Evolutionary conservation across 257 asterid genomes (phyloP).

Genomic region (Solanum sejunctum): DNA sequence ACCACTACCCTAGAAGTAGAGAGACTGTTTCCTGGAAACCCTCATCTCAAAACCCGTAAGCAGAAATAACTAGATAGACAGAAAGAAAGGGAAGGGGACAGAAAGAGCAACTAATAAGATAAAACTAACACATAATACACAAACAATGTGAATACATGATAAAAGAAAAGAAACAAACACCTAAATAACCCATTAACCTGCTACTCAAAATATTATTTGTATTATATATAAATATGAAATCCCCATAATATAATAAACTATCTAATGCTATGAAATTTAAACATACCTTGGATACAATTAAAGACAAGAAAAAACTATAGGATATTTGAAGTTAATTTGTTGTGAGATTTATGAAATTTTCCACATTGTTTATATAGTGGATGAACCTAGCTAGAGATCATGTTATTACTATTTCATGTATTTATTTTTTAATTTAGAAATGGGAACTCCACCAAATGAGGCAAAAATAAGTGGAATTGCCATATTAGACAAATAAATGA

Average conservation of each 20-base stretch:
- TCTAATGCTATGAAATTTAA: background rate
- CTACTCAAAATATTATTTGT: background rate
- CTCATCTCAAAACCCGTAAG: too few relatives aligned
- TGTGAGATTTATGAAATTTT: background rate
- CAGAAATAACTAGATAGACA: too few relatives aligned
- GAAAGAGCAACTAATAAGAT: too few relatives aligned
- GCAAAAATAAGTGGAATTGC: constrained; percentile 32
- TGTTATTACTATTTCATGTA: constrained; percentile 1
- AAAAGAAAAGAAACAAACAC: too few relatives aligned
- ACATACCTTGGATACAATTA: background rate
- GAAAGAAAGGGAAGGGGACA: too few relatives aligned
- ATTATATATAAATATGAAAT: background rate
- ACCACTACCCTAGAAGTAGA: too few relatives aligned
- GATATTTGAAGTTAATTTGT: background rate
- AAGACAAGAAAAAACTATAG: background rate
- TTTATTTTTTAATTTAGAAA: background rate
- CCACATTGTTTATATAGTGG: background rate
- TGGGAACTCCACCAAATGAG: constrained; percentile 36
- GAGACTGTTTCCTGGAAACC: too few relatives aligned
- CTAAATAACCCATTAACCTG: too few relatives aligned
- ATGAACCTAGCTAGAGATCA: background rate
- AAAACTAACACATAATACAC: too few relatives aligned
- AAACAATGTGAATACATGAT: too few relatives aligned
- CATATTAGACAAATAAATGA: constrained; percentile 14
- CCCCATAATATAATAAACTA: background rate